phyloP scores from a whole-genome alignment of 2,329 filamentous ascomycete genomes.

The Hypoxylon sp. region DNA sequence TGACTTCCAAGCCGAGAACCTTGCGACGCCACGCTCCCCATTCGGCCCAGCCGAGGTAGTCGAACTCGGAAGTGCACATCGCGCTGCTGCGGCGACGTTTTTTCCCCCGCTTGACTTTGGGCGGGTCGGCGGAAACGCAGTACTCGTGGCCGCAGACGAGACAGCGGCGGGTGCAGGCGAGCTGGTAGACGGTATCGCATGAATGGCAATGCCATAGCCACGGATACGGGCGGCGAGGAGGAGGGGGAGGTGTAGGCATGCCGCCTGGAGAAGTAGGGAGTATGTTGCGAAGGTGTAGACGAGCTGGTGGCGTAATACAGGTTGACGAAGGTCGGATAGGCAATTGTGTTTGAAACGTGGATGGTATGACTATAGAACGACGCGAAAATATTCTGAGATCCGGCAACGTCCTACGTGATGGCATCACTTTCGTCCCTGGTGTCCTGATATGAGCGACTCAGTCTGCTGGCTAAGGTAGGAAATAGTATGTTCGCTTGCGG shows the following conservation, averaged over 20 bases:
- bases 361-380: constrained; percentile 19
- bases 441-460: constrained; percentile 15
- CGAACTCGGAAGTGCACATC: constrained; percentile 51
- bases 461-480: constrained; percentile 9
- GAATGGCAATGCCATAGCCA: constrained; percentile 58
- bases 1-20: constrained; percentile 44
- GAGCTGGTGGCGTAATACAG: constrained; percentile 49
- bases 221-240: constrained; percentile 44
- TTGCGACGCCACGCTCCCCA: constrained; percentile 54
- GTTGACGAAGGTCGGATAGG: constrained; percentile 13
- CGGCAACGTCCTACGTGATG: constrained; percentile 46
- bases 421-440: constrained; percentile 40
- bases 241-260: constrained; percentile 49
- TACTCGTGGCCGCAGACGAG: constrained; percentile 52
- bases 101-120: constrained; percentile 29
- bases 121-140: constrained; percentile 42
- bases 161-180: constrained; percentile 56
- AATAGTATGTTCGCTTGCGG: constrained; percentile 25
- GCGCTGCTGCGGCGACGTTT: constrained; percentile 44
- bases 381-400: constrained; percentile 47
- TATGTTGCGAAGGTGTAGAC: constrained; percentile 52
- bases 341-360: constrained; percentile 26
- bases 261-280: constrained; percentile 48
- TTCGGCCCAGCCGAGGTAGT: constrained; percentile 52
- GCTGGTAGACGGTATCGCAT: constrained; percentile 52